A percentile compares a stretch with the other conserved stretches of the same genome.
phyloP scores from a whole-genome alignment of 257 asterid species.

The Buddleja alternifolia region DNA sequence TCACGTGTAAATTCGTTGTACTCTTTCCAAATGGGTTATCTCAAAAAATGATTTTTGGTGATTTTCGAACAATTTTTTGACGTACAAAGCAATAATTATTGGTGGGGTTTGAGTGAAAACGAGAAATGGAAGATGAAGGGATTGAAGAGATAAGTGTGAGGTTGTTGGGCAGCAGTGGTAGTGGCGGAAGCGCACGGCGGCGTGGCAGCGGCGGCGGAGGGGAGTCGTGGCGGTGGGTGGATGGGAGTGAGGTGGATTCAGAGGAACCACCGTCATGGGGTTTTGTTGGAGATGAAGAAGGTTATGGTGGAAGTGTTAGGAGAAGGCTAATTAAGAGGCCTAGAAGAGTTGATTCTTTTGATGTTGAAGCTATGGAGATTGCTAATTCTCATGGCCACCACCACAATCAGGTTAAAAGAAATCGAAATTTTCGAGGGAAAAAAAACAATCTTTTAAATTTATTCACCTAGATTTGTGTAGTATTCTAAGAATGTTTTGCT shows the following conservation, averaged over 20 bases:
- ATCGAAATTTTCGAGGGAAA: too few relatives aligned
- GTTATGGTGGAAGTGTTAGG: slow-evolving; percentile 67
- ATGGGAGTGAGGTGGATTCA: slow-evolving; percentile 92
- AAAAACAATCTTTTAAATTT: slow-evolving; percentile 6
- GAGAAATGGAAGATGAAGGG: slow-evolving; percentile 59
- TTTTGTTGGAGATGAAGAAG: slow-evolving; percentile 39
- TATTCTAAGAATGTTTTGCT: neutral
- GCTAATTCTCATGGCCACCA: slow-evolving; percentile 58
- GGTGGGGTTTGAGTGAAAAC: neutral
- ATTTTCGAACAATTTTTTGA: slow-evolving; percentile 9
- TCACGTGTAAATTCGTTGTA: too few relatives aligned
- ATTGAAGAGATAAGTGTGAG: slow-evolving; percentile 69
- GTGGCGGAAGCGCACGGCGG: slow-evolving; percentile 46
- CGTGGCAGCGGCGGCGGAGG: slow-evolving; percentile 45
- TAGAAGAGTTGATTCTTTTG: slow-evolving; percentile 78
- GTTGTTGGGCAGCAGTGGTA: slow-evolving; percentile 46
- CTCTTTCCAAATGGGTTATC: too few relatives aligned
- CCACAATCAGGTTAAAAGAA: slow-evolving; percentile 59
- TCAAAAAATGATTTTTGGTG: too few relatives aligned
- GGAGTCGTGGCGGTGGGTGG: slow-evolving; percentile 85
- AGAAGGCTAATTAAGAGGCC: slow-evolving; percentile 85
- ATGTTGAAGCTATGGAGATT: slow-evolving; percentile 91
- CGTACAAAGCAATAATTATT: slow-evolving; percentile 8
- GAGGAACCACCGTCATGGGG: slow-evolving; percentile 67
- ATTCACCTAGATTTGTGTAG: neutral